Percentiles rank a stretch among this genome's conserved stretches.
phyloP scores from a whole-genome alignment of 2,329 filamentous ascomycete genomes.

The Cytospora mali region DNA sequence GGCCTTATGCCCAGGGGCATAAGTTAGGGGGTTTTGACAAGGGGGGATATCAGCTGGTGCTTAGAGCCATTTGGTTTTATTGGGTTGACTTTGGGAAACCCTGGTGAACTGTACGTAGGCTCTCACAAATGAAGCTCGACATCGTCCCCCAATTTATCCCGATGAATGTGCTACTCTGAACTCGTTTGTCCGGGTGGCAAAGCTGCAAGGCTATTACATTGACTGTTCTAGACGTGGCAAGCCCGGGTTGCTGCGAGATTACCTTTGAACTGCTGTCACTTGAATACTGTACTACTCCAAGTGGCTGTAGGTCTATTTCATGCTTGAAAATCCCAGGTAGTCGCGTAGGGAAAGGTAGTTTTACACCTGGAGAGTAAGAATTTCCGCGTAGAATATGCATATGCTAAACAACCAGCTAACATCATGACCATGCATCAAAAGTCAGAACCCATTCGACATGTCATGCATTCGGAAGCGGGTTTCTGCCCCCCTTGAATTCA shows the following conservation, averaged over 20 bases:
- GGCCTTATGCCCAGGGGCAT: constrained; percentile 1
- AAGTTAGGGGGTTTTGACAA: constrained; percentile 32
- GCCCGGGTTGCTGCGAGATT: too few relatives aligned
- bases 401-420: too few relatives aligned
- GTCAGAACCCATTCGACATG: too few relatives aligned
- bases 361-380: too few relatives aligned
- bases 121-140: constrained; percentile 42
- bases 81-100: constrained; percentile 40
- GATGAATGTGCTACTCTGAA: background rate
- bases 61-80: constrained; percentile 36
- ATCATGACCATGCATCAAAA: too few relatives aligned
- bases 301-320: too few relatives aligned
- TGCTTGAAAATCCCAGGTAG: too few relatives aligned
- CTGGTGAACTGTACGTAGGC: constrained; percentile 34
- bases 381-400: too few relatives aligned
- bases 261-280: too few relatives aligned
- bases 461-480: constrained; percentile 11
- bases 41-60: constrained; percentile 38
- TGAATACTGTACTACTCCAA: too few relatives aligned
- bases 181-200: background rate
- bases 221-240: too few relatives aligned
- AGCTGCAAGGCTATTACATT: background rate
- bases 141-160: constrained; percentile 31
- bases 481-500: background rate
- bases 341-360: too few relatives aligned